phyloP scores from a whole-genome alignment of 371 early-diverging fungal genomes.

The Mortierella sp. region DNA sequence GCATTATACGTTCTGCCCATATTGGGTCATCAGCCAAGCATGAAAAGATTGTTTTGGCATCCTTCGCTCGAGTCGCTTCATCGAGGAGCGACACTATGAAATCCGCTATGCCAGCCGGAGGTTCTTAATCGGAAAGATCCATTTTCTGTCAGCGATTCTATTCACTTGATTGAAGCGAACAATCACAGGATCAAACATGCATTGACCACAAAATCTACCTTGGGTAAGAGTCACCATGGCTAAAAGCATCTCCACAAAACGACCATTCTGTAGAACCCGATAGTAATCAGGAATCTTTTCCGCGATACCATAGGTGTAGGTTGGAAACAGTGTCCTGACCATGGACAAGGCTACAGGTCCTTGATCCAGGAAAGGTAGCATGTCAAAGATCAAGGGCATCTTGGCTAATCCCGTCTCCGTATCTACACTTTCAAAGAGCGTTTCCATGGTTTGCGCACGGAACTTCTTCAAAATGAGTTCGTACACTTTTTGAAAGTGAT shows the following conservation, averaged over 20 bases:
- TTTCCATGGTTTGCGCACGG: slow-evolving; percentile 41
- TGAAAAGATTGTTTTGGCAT: slow-evolving; percentile 33
- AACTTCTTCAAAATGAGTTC: slow-evolving; percentile 48
- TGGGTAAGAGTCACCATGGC: slow-evolving; percentile 39
- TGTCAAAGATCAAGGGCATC: slow-evolving; percentile 43
- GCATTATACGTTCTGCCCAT: slow-evolving; percentile 43
- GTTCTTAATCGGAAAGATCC: slow-evolving; percentile 6
- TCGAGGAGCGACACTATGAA: slow-evolving; percentile 41
- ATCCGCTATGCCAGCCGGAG: slow-evolving; percentile 30
- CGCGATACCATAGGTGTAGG: slow-evolving; percentile 34
- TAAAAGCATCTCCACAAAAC: slow-evolving; percentile 43
- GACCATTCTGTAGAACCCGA: slow-evolving; percentile 23
- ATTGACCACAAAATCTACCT: slow-evolving; percentile 11
- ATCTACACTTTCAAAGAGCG: slow-evolving; percentile 41
- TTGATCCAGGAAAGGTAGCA: slow-evolving; percentile 50
- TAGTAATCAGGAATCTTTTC: slow-evolving; percentile 40
- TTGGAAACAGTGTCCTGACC: slow-evolving; percentile 38
- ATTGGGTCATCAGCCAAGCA: slow-evolving; percentile 46
- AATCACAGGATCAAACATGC: background rate
- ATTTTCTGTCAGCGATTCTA: background rate
- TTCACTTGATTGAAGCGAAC: too few species aligned
- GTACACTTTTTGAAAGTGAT: slow-evolving; percentile 53
- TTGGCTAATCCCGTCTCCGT: slow-evolving; percentile 31
- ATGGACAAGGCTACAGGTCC: slow-evolving; percentile 33
- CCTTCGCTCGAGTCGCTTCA: slow-evolving; percentile 36